Evolutionary conservation across 306 rosid genomes (phyloP).

Genomic region (Carpinus fangiana): DNA sequence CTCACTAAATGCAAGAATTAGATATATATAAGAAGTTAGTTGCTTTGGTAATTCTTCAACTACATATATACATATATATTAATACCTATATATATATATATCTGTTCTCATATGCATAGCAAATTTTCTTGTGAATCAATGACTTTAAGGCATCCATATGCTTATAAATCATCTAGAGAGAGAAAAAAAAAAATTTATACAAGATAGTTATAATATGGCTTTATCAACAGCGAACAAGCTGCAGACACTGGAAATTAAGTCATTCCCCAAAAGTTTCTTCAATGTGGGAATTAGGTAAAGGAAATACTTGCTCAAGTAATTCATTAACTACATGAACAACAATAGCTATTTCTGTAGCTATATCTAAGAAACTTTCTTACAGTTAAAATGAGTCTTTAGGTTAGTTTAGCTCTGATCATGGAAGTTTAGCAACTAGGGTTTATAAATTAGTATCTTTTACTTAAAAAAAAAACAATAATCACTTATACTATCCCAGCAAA

Average conservation of each 20-base stretch:
- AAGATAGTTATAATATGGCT: neutral
- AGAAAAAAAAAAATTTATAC: no score
- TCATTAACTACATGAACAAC: neutral
- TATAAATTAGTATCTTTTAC: constrained; percentile 21
- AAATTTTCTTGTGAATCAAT: neutral
- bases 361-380: neutral
- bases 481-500: no score
- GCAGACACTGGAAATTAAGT: neutral
- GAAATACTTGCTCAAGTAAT: neutral
- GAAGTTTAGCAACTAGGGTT: neutral
- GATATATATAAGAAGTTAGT: neutral
- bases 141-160: neutral
- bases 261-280: neutral
- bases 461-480: no score
- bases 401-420: neutral
- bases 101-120: neutral
- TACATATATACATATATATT: neutral
- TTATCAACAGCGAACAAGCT: neutral
- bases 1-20: neutral
- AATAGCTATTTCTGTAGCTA: neutral
- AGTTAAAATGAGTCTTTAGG: neutral
- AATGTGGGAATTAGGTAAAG: neutral
- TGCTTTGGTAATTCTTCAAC: constrained; percentile 1
- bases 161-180: neutral
- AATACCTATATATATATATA: neutral